Conservation (phyloP, 164 flowering plant species). For the Sextonia rubra region DNA sequence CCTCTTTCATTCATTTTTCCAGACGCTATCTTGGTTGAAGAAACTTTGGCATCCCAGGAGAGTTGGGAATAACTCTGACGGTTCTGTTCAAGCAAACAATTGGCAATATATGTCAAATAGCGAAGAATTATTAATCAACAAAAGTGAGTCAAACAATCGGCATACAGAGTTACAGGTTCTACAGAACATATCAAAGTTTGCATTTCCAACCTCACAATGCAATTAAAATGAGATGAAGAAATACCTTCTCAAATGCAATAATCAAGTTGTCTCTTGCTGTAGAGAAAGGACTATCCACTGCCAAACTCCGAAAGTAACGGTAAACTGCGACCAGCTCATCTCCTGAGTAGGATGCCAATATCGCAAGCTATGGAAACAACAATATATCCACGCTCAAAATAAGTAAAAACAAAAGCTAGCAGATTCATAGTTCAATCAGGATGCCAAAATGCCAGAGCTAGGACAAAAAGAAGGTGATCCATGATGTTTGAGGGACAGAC, state of each 20-base stretch:
- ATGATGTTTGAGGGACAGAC: too few species aligned
- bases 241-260: constrained; percentile 97
- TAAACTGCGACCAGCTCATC: constrained; percentile 81
- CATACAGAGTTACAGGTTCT: too few species aligned
- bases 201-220: too few species aligned
- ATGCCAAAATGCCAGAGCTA: not conserved
- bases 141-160: too few species aligned
- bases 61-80: constrained; percentile 51
- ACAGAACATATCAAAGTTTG: too few species aligned
- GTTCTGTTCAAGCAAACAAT: constrained; percentile 46
- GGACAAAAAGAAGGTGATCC: not conserved
- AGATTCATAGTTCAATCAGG: not conserved
- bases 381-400: not conserved
- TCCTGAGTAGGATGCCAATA: constrained; percentile 81
- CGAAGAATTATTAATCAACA: too few species aligned
- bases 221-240: not conserved
- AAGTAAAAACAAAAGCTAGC: not conserved
- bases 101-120: too few species aligned
- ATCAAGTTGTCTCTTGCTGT: constrained; percentile 94
- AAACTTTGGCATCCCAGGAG: constrained; percentile 16
- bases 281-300: constrained; percentile 72
- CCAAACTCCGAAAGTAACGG: constrained; percentile 87
- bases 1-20: constrained; percentile 35
- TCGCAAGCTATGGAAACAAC: constrained; percentile 65
- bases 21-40: constrained; percentile 20